Base-by-base conservation (phyloP, 352 stramenopile species). In the Phytophthora cactorum region DNA sequence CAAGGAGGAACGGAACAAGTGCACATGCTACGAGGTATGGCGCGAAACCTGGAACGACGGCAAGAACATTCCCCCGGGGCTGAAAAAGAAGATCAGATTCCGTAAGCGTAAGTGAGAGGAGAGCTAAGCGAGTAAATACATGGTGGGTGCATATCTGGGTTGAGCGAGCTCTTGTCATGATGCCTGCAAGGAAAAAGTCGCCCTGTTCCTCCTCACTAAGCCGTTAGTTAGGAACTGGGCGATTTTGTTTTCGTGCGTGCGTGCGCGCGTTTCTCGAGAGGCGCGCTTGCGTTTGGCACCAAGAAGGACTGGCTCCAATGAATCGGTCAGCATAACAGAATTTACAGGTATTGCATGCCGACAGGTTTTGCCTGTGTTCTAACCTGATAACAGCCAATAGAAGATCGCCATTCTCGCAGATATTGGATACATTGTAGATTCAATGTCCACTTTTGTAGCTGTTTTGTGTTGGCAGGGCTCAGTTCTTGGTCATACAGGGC, bases 11-110 rank as follows among this genome's bases (percentile, higher is more conserved):
- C 45, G 44, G 3, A 60, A 68, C 52, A 64, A 46, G 15, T 38
- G 36, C 29, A 61, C 52, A 0, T 68, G 53, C 15, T 36, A 9
- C 5, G 27, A 66, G 12, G 29, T 72, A 5, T 64, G 57, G 58
- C 58, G 63, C 27, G 44, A 65, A 2, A 47, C 9, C 9, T 63
- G 64, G 64, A 46, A 52, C n/a, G 29, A 63, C 45, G 64, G 36
- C 25, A 54, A 55, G 7, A 41, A 7, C 14, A 47, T 63, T 29
- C 32, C 56, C 0, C 22, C 45, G 22, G 25, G 14, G 2, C 12
- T 47, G 17, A 63, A 63, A 32, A 63, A 55, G 10, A 55, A 55
- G 56, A 43, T 55, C 15, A 55, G 44, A 36, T 47, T 49, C 43
- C n/a, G 54, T 31, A 55, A 63, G 10, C 22, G 32, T 15, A 63